Evolutionary conservation across 768 basidiomycete species (phyloP), one percentile per base, ranked within the genome.

Genomic region (Calvatia gigantea): DNA sequence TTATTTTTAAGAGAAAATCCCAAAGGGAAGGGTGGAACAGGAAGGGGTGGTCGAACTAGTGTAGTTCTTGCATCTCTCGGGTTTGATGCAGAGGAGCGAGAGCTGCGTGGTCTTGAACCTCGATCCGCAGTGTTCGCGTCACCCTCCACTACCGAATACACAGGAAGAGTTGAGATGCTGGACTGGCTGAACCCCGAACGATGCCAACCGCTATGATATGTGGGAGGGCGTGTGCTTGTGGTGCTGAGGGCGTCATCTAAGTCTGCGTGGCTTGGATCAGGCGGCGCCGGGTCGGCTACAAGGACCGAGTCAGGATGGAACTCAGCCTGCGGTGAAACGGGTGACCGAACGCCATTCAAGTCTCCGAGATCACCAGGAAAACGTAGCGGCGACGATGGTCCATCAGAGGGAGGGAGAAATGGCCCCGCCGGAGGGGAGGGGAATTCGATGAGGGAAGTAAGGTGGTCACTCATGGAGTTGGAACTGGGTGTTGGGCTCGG

Each of bases 371-470:
- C 39, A 14, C 17, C 21, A 5, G 41, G 27, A 8, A 31, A 15
- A 9, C 31, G 23, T 12, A 19, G n/a, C 19, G 8, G 17, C 23
- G 39, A 19, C 5, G 51, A 19, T 6, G 5, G 42, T 8, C 7
- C 19, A 0, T 7, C 14, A 19, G 12, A 11, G 17, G 33, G 6
- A 32, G 41, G 7, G 17, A 17, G 8, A 6, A 41, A 7, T 6
- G 50, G 7, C 39, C 39, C 11, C 19, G 19, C n/a, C 23, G 51
- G 51, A 1, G 51, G 51, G 8, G 19, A n/a, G 15, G 51, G 51
- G 33, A 53, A 53, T n/a, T 53, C 51, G 2, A 29, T 23, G 2
- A 53, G 51, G 27, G 51, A 53, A 21, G 32, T 29, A 33, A 41
- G 32, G 23, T 41, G 39, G 9, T 42, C 28, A 23, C 27, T 43